Evolutionary conservation across 2,329 filamentous ascomycete genomes (phyloP), one percentile per base, ranked within the genome.

Genomic region (Penicillium sp.): DNA sequence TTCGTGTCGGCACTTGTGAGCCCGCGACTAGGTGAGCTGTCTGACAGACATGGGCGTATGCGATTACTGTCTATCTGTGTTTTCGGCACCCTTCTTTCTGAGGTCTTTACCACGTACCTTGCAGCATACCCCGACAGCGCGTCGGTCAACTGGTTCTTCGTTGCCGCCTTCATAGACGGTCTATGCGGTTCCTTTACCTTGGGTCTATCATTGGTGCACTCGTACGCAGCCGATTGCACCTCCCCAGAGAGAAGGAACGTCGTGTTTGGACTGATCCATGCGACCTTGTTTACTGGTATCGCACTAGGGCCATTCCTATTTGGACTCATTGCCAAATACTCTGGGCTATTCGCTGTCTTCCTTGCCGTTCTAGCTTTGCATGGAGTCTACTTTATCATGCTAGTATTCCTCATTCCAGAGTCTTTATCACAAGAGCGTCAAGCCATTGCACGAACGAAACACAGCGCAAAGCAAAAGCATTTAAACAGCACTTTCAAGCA

Each of bases 221-320:
- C 93, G 0, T 99, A 97, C 71, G 87, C 89, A 12, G 87, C 90
- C 42, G 94, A 99, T 71, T 96, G 91, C 72, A 93, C 91, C 0
- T 79, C 88, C 3, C 89, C 91, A 0, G 87, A 89, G 28, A 84
- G 84, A 66, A 85, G 94, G 20, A 89, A 88, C 59, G 88, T 96
- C 7, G 84, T 86, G 4, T 94, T 97, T 70, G 92, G 91, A 6
- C 93, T 92, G 68, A 87, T 97, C 65, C 90, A 97, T 65, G 91
- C 90, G 11, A 91, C 88, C 63, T 79, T 99, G 8, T 97, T 96
- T 71, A 81, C 83, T 1, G 94, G 94, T n/a, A 84, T 97, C 47
- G 93, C 94, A 0, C 74, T 93, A 30, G 94, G 94, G 0, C 94
- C 94, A 7, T 80, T 95, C 2, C 67, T 96, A 21, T 88, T 91